phyloP scores from a whole-genome alignment of 371 early-diverging fungal genomes.

The Lichtheimia ornata region DNA sequence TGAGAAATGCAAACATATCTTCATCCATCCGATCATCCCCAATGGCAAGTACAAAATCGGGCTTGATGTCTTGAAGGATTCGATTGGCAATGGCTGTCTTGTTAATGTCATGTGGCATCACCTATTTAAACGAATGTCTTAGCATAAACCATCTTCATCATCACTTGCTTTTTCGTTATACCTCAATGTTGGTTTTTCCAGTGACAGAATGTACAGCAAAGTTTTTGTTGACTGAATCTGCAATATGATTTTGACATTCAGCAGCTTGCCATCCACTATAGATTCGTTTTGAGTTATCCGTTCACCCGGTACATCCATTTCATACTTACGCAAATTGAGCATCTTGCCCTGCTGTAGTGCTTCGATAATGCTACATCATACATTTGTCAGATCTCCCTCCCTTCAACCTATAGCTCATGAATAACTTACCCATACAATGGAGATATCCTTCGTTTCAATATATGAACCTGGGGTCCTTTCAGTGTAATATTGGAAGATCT shows the following conservation, averaged over 20 bases:
- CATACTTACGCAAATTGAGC: slow-evolving; percentile 56
- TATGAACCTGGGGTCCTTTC: slow-evolving; percentile 87
- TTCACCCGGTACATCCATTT: background rate
- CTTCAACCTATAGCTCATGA: background rate
- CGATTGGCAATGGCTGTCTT: slow-evolving; percentile 65
- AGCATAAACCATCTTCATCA: background rate
- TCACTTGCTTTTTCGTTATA: slow-evolving; percentile 33
- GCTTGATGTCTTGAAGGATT: slow-evolving; percentile 56
- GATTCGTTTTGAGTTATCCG: background rate
- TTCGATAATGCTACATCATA: slow-evolving; percentile 67
- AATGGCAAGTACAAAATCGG: slow-evolving; percentile 73
- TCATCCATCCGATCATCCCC: slow-evolving; percentile 87
- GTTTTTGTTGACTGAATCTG: slow-evolving; percentile 80
- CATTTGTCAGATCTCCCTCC: background rate
- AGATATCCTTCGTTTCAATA: slow-evolving; percentile 82
- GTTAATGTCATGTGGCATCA: slow-evolving; percentile 67
- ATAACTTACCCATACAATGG: slow-evolving; percentile 75
- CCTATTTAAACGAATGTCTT: slow-evolving; percentile 13
- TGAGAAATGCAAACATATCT: slow-evolving; percentile 77
- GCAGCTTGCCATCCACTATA: slow-evolving; percentile 79
- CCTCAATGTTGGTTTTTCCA: slow-evolving; percentile 94
- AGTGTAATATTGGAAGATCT: slow-evolving; percentile 91
- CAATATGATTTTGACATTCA: slow-evolving; percentile 89
- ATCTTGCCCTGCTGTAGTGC: slow-evolving; percentile 79
- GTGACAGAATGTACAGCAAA: slow-evolving; percentile 86